Conservation (phyloP, 192 early-diverging fungal species). For the Coemansia sp. region DNA sequence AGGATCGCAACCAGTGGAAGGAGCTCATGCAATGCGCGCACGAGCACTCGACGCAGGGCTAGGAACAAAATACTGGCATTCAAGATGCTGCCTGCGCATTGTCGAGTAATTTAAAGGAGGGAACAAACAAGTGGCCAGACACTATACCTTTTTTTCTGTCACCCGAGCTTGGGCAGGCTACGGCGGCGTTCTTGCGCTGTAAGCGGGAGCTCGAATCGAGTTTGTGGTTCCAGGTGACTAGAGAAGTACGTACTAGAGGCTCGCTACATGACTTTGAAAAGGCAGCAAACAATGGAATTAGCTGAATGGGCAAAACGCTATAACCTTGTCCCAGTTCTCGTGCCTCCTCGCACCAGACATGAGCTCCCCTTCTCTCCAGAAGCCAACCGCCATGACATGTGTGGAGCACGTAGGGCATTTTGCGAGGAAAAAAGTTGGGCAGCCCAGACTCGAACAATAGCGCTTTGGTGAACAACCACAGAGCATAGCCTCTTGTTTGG, state of each 20-base stretch:
- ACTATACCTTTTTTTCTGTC: constrained; percentile 10
- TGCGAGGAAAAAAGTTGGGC: neutral
- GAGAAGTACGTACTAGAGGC: neutral
- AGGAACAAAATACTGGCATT: constrained; percentile 3
- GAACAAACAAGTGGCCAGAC: neutral
- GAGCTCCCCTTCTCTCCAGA: neutral
- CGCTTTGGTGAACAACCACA: neutral
- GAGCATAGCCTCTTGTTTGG: neutral
- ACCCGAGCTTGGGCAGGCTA: neutral
- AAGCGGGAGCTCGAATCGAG: neutral
- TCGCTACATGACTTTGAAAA: neutral
- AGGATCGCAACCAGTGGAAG: neutral
- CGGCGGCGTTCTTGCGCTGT: neutral
- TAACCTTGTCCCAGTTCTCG: constrained; percentile 3
- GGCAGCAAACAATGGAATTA: neutral
- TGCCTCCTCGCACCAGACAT: neutral
- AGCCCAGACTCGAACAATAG: neutral
- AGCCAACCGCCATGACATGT: neutral
- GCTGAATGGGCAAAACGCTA: neutral
- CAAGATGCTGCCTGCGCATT: neutral
- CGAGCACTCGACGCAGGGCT: constrained; percentile 7
- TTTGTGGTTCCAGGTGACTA: neutral
- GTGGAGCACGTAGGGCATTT: neutral
- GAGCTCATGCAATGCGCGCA: constrained; percentile 7
- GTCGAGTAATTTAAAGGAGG: neutral